Evolutionary conservation across 78 protist genomes (phyloP).

Genomic region (Speleostelium caveatum): DNA sequence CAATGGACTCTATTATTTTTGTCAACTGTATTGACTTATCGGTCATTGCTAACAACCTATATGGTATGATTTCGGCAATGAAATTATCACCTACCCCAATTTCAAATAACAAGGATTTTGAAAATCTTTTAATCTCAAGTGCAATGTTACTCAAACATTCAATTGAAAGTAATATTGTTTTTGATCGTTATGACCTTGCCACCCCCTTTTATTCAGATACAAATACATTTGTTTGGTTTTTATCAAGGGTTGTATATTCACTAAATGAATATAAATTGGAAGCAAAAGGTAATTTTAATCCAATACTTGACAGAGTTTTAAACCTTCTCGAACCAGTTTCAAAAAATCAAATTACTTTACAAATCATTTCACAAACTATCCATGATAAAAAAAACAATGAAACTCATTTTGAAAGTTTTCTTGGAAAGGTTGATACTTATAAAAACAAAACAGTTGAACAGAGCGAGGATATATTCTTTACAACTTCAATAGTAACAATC

Average conservation of each 20-base stretch:
- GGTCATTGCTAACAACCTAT: slow-evolving; percentile 1
- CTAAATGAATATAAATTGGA: not conserved
- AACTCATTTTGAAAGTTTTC: slow-evolving; percentile 26
- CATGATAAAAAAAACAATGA: not conserved
- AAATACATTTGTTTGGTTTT: slow-evolving; percentile 28
- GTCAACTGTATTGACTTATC: slow-evolving; percentile 27
- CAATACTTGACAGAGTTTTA: not conserved
- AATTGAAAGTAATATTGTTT: slow-evolving; percentile 4
- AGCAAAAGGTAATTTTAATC: not conserved
- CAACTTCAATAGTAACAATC: slow-evolving; percentile 1
- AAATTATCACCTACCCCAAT: not conserved
- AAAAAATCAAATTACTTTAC: not conserved
- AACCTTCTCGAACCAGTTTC: not conserved
- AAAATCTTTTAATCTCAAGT: not conserved
- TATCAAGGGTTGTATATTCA: not conserved
- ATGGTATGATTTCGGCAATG: not conserved
- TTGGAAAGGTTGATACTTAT: slow-evolving; percentile 27
- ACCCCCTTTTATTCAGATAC: slow-evolving; percentile 26
- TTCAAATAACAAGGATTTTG: not conserved
- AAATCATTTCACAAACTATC: not conserved
- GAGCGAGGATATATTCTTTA: slow-evolving; percentile 31
- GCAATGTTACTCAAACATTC: not conserved
- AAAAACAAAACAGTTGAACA: not conserved
- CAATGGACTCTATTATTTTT: not conserved
- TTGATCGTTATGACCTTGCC: not conserved